Evolutionary conservation across 2,329 filamentous ascomycete species (phyloP).

Genomic region (Amesomyces nigricolor): DNA sequence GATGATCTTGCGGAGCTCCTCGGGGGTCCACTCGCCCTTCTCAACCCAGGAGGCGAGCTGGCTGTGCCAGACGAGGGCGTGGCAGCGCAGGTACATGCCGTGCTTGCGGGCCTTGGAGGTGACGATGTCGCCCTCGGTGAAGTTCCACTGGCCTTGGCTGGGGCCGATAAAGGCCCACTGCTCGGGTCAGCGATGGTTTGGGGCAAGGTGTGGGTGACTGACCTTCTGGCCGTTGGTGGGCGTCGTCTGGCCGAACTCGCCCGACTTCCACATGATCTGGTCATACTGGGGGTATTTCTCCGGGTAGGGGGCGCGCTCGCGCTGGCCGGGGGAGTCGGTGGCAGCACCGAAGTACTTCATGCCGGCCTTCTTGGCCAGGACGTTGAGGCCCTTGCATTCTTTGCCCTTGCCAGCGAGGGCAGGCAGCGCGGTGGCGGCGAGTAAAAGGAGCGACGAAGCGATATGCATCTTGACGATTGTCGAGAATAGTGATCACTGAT

Average conservation of each 20-base stretch:
- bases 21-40: slow-evolving; percentile 42
- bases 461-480: slow-evolving; percentile 21
- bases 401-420: slow-evolving; percentile 15
- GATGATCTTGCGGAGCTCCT: slow-evolving; percentile 45
- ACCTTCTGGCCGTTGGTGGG: slow-evolving; percentile 52
- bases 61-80: slow-evolving; percentile 45
- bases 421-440: slow-evolving; percentile 15
- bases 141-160: slow-evolving; percentile 53
- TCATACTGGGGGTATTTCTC: slow-evolving; percentile 49
- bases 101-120: slow-evolving; percentile 39
- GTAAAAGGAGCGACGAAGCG: slow-evolving; percentile 18
- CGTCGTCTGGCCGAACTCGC: slow-evolving; percentile 58
- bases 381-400: slow-evolving; percentile 21
- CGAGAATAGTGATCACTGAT: background rate
- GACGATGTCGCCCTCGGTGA: slow-evolving; percentile 50
- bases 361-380: slow-evolving; percentile 44
- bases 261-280: slow-evolving; percentile 46
- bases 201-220: background rate
- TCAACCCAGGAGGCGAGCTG: slow-evolving; percentile 49
- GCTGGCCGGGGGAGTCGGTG: slow-evolving; percentile 45
- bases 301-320: slow-evolving; percentile 42
- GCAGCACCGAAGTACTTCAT: slow-evolving; percentile 58
- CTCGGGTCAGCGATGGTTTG: background rate
- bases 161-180: slow-evolving; percentile 57
- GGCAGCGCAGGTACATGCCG: slow-evolving; percentile 50